A percentile compares a stretch with the other conserved stretches of the same genome.
Evolutionary conservation across 2,329 filamentous ascomycete species (phyloP).

Genomic region (Colletotrichum sp.): DNA sequence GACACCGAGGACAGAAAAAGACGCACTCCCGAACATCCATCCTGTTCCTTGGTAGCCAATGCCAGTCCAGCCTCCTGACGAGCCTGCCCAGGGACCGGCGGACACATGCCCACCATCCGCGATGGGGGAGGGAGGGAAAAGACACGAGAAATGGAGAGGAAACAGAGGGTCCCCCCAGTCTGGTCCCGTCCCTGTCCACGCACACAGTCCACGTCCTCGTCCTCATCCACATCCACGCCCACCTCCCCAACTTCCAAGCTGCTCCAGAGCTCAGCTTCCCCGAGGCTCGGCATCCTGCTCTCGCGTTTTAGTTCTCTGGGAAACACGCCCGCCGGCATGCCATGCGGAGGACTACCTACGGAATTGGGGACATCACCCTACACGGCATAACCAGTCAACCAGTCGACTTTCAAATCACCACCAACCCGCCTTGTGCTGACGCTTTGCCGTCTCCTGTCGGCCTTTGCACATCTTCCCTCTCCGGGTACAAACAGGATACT

Average conservation of each 20-base stretch:
- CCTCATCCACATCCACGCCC: not conserved
- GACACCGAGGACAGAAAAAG: not conserved
- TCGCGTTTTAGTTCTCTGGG: not conserved
- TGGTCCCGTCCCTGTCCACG: not conserved
- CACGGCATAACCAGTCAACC: not conserved
- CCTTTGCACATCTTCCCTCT: not conserved
- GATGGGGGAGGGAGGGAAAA: not conserved
- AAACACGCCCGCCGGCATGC: not conserved
- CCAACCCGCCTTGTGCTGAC: not conserved
- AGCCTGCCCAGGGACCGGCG: not conserved
- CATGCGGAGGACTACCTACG: not conserved
- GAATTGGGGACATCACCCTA: not conserved
- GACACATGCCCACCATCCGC: not conserved
- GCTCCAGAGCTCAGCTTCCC: not conserved
- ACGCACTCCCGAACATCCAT: not conserved
- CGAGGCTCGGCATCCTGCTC: not conserved
- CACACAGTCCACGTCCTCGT: not conserved
- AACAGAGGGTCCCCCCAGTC: not conserved
- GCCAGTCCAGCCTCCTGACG: not conserved
- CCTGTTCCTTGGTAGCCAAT: conserved; percentile 4
- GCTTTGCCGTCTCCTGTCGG: not conserved
- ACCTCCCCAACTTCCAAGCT: not conserved
- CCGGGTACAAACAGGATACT: not conserved
- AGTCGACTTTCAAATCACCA: not conserved
- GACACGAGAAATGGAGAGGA: not conserved